Percentiles rank a stretch among this genome's conserved stretches.
These are phyloP conservation scores for Pinus taeda DNA, from an alignment of 75 land plant genomes.

Conservation along the genomic window DNA sequence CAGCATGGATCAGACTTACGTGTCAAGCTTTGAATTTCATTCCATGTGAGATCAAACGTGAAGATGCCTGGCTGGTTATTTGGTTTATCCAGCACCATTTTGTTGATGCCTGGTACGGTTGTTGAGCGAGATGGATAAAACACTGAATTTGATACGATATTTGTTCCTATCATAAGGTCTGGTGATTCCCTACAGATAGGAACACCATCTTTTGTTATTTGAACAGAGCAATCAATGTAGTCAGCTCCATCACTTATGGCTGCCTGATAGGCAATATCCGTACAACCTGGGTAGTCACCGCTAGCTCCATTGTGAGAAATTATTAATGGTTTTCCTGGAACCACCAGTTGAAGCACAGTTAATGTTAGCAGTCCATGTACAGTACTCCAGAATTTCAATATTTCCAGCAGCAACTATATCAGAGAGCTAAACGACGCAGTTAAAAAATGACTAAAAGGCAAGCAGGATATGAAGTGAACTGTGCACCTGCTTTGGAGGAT, in stretches of 20 bases:
- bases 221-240: slow-evolving; percentile 81
- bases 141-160: slow-evolving; percentile 24
- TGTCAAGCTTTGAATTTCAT: slow-evolving; percentile 64
- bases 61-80: slow-evolving; percentile 24
- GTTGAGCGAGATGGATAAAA: slow-evolving; percentile 22
- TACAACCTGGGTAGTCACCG: slow-evolving; percentile 74
- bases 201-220: slow-evolving; percentile 81
- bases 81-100: too few relatives aligned
- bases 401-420: not conserved
- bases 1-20: slow-evolving; percentile 32
- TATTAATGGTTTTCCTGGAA: slow-evolving; percentile 40
- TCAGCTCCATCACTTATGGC: slow-evolving; percentile 79
- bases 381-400: not conserved
- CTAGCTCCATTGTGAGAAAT: slow-evolving; percentile 88
- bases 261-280: slow-evolving; percentile 61
- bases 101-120: slow-evolving; percentile 34
- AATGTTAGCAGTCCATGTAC: not conserved
- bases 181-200: slow-evolving; percentile 54
- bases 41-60: slow-evolving; percentile 80
- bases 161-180: slow-evolving; percentile 53
- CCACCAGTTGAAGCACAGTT: not conserved
- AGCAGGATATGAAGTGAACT: not conserved
- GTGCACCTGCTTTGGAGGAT: not conserved
- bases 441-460: not conserved
- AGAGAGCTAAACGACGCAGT: not conserved